phyloP scores from a whole-genome alignment of 805 yeast species.

The Hanseniaspora mollemarum region DNA sequence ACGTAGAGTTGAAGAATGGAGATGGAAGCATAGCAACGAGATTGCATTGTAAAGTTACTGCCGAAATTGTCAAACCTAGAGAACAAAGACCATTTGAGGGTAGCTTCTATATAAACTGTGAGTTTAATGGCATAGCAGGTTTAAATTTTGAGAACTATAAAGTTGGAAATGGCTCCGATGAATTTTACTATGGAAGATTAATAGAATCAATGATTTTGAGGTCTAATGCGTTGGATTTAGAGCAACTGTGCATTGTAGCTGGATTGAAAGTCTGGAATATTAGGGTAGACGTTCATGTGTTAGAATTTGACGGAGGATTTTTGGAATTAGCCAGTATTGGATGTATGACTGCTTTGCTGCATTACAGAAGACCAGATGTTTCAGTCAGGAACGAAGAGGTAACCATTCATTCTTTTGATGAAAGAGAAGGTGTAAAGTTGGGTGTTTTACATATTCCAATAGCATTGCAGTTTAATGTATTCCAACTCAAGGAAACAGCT shows the following conservation, averaged over 20 bases:
- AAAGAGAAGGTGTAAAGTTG: constrained; percentile 77
- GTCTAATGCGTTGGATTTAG: constrained; percentile 83
- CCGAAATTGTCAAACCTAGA: constrained; percentile 65
- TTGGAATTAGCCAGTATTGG: constrained; percentile 86
- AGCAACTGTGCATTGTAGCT: constrained; percentile 78
- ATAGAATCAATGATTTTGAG: constrained; percentile 87
- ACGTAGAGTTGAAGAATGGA: constrained; percentile 55
- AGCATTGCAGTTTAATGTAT: constrained; percentile 80
- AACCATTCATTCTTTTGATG: constrained; percentile 51
- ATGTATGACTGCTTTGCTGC: constrained; percentile 74
- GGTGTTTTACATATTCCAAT: constrained; percentile 82
- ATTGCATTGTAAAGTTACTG: constrained; percentile 44
- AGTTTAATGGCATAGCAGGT: constrained; percentile 81
- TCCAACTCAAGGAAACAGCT: constrained; percentile 53
- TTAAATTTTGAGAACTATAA: constrained; percentile 60
- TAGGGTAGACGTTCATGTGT: constrained; percentile 78
- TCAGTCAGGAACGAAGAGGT: constrained; percentile 56
- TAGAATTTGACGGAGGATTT: constrained; percentile 86
- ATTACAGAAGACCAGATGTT: constrained; percentile 74
- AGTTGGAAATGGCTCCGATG: constrained; percentile 56
- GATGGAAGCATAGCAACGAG: constrained; percentile 32
- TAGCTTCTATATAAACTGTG: constrained; percentile 68
- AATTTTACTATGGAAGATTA: constrained; percentile 64
- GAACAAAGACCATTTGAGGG: constrained; percentile 95
- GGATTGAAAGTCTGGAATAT: constrained; percentile 87